Evolutionary conservation across 2,329 filamentous ascomycete species (phyloP), one percentile per base, ranked within the genome.

Genomic region (Pseudohalonectria lignicola): DNA sequence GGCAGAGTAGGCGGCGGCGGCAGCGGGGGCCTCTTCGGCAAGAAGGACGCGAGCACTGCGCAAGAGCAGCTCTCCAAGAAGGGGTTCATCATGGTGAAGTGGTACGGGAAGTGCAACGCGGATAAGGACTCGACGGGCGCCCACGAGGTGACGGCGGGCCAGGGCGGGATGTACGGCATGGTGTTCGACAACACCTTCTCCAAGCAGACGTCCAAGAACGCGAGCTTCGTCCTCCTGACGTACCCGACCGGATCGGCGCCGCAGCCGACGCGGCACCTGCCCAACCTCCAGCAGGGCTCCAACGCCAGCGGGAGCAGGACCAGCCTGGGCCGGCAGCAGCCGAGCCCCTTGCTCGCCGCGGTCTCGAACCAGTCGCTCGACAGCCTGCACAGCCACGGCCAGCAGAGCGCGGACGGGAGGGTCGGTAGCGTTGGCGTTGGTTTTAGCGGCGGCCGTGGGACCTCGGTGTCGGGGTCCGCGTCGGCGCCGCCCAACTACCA

Each of bases 111-210:
- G 67, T 96, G 87, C 59, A 90, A 96, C 61, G 88, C 92, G 28
- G 90, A 96, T 64, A 90, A 92, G 64, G 87, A 95, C 36, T 84
- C 86, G 16, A 86, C 90, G 59, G 92, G 90, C 23, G 92, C 81
- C 16, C 86, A 86, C 55, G 83, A 94, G 53, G 85, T 96, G 18
- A 66, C 67, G 1, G 52, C 66, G 7, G 78, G 77, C 25, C 78
- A 92, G 45, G 85, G 80, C 18, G 92, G 92, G 53, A 95, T 94
- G 76, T 98, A 94, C 56, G 92, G 88, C 40, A 68, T 98, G 43
- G 86, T 96, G 23, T 94, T 98, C 54, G 92, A 98, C 73, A 98
- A 98, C 55, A 98, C 92, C 20, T 98, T 98, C 57, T 94, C 88
- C 43, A 96, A 95, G 63, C 85, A 82, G 58, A 81, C 84, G 31